phyloP scores from a whole-genome alignment of 2,329 filamentous ascomycete species.

The Talaromyces atroroseus region DNA sequence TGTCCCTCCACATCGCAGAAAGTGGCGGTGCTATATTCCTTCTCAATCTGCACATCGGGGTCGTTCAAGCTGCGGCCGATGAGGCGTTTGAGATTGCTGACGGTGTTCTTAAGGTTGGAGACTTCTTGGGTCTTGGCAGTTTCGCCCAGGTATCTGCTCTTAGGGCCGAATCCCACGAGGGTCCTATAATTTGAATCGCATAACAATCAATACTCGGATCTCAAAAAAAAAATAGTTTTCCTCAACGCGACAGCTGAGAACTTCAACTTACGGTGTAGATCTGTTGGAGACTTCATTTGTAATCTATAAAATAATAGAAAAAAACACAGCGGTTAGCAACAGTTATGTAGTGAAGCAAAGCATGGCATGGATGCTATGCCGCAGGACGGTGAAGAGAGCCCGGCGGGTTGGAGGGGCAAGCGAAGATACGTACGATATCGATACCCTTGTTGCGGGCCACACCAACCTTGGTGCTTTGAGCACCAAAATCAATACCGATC shows the following conservation, averaged over 20 bases:
- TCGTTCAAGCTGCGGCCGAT: slow-evolving; percentile 81
- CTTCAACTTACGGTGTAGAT: slow-evolving; percentile 80
- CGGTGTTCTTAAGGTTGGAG: slow-evolving; percentile 98
- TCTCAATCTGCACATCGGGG: slow-evolving; percentile 88
- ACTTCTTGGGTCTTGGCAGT: slow-evolving; percentile 97
- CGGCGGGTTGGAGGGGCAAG: slow-evolving; percentile 20
- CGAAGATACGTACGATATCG: slow-evolving; percentile 75
- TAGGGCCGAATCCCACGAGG: slow-evolving; percentile 90
- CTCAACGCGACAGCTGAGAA: background rate
- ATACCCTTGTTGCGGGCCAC: slow-evolving; percentile 98
- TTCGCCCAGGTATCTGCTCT: slow-evolving; percentile 90
- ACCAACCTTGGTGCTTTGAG: slow-evolving; percentile 93
- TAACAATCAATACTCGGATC: background rate
- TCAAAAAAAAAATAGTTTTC: slow-evolving; percentile 6
- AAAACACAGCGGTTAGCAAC: background rate
- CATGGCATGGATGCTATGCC: background rate
- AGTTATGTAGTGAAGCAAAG: background rate
- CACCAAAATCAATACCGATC: slow-evolving; percentile 88
- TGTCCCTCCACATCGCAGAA: slow-evolving; percentile 89
- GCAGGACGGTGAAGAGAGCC: slow-evolving; percentile 8
- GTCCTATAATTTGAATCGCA: slow-evolving; percentile 51
- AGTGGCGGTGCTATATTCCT: slow-evolving; percentile 79
- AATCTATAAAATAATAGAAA: slow-evolving; percentile 60
- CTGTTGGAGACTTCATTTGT: slow-evolving; percentile 99
- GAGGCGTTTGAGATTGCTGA: slow-evolving; percentile 86